Base-by-base conservation (phyloP, 192 early-diverging fungal genomes). In the Dimargaris xerosporica region DNA sequence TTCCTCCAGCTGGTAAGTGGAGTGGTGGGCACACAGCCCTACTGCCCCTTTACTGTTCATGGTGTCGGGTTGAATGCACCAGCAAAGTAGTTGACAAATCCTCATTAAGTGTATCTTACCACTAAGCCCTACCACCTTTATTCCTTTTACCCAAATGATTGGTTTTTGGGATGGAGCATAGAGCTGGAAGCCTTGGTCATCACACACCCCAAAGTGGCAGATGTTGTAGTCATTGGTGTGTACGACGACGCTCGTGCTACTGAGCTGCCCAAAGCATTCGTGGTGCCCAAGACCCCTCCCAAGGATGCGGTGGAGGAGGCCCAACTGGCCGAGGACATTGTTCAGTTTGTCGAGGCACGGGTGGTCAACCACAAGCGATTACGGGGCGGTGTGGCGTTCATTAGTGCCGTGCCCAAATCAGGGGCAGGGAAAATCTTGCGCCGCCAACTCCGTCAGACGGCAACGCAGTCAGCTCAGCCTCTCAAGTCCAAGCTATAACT, bases 341-440 rank as follows among this genome's bases (percentile, higher is more conserved):
- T 66, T 42, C 71, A 73, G 0, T 86, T 80, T 71, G 72, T 84
- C 5, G 73, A 80, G n/a, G 72, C 70, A 51, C 74, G 78, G 29
- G 80, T 89, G 15, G 84, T 87, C 0, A 62, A 69, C 16, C 84
- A 89, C 71, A 94, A 94, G 76, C 69, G 77, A 53, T 68, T 96
- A 41, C 76, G 87, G 46, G 94, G 91, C 11, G 89, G 87, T 10
- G 79, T 91, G 9, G 71, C 67, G 3, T 80, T 90, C 55, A 75
- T 89, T 56, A 80, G 85, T 30, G 71, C 64, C 28, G 80, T 93
- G 42, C 90, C 89, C 41, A 88, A 89, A 63, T 80, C 80, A 61
- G 80, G 86, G 0, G 77, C 85, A 3, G 93, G 91, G 54, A 93
- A 93, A 71, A 90, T 93, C 47, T 73, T 95, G 67, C 78, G 91